Evolutionary conservation across 805 yeast genomes (phyloP), one percentile per base, ranked within the genome.

Genomic region (Metschnikowia vanudenii): DNA sequence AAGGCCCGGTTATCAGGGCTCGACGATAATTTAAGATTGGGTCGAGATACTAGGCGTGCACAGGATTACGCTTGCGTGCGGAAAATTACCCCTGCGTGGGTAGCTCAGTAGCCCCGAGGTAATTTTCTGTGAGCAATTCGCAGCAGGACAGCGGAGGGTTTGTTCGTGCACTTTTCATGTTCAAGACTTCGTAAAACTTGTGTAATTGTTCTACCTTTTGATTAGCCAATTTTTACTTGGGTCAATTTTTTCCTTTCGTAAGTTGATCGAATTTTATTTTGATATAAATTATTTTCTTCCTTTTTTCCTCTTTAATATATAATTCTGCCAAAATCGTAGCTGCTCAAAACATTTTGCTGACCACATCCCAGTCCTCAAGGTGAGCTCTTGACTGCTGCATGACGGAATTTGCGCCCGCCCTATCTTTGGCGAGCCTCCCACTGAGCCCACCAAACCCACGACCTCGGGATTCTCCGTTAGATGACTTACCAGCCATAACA

Each of bases 281-380:
- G 11, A 26, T 26, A 26, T 26, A 11, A 11, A 11, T 26, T 26
- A 9, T 26, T 26, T 26, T 11, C n/a, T n/a, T n/a, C n/a, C n/a
- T n/a, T n/a, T n/a, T n/a, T n/a, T n/a, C n/a, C n/a, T n/a, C n/a
- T n/a, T n/a, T n/a, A n/a, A n/a, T n/a, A n/a, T n/a, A n/a, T n/a
- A n/a, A n/a, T n/a, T n/a, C n/a, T n/a, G n/a, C n/a, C 29, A 11
- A 8, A 26, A 26, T 9, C 31, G 13, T 32, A 18, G 14, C 19
- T n/a, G 14, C 20, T 24, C 20, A 45, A 33, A 60, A 55, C 58
- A 64, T 57, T 29, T 61, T 57, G 47, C 69, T 64, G 5, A 67
- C 66, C 42, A 67, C 56, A 43, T 67, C 71, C 73, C 73, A 67
- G 22, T 68, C 71, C 28, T 65, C 64, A 11, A 60, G 44, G 41